Base-by-base conservation (phyloP, 106 monocot species). In the Platanthera guangdongensis region DNA sequence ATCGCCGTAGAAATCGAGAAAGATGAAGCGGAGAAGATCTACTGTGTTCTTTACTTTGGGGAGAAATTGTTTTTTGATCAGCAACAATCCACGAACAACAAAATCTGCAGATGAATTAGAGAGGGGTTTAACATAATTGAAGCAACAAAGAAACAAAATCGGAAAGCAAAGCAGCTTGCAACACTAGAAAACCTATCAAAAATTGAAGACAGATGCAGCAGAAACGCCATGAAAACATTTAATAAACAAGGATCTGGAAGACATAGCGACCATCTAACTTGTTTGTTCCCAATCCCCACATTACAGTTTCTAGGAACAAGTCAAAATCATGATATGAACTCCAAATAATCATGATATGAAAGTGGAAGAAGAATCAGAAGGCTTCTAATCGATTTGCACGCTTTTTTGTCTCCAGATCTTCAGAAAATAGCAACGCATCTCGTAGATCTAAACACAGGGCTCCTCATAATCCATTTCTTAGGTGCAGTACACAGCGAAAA, bases 11-110 rank as follows among this genome's bases (percentile, higher is more conserved):
- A 28, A 12, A 9, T 53, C n/a, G 15, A 67, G 5, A 63, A 22
- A 54, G 25, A 11, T 55, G 47, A 14, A 55, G 22, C 25, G n/a
- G 57, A 22, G 51, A 47, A 32, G 32, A 30, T 47, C 3, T 12
- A 47, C 10, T 47, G 25, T 45, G 2, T 52, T 72, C 65, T 72
- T 62, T 69, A 84, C 67, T 81, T 60, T 55, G 75, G 83, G 64
- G 76, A 76, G 76, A 73, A 52, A 25, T 25, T 25, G 25, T 73
- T 81, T 79, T 67, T 63, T 51, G 51, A 51, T 39, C 21, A 9
- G 18, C 48, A 48, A 13, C 8, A 7, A 30, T 4, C 25, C 15
- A 15, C 51, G 9, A 75, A 49, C 47, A 68, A 6, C 6, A 14
- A 57, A 57, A 59, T 68, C 83, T 80, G 77, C 73, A 64, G n/a